Evolutionary conservation across 352 stramenopile genomes (phyloP).

Genomic region (Globisporangium orthogonon): DNA sequence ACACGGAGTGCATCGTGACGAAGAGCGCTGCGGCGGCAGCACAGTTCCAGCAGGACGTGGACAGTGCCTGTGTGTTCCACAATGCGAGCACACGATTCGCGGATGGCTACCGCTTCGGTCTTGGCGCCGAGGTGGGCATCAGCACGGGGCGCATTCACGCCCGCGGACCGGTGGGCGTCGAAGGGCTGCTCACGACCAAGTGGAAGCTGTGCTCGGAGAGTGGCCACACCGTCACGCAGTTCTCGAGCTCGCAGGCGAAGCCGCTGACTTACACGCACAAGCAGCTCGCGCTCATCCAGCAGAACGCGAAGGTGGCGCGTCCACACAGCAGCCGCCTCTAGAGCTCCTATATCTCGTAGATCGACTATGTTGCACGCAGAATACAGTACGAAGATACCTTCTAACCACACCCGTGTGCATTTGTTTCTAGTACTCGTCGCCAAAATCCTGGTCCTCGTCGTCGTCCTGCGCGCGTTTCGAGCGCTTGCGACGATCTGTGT

Average conservation of each 20-base stretch:
- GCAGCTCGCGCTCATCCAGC: conserved; percentile 63
- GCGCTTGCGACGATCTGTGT: conserved; percentile 61
- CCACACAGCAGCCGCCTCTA: conserved; percentile 71
- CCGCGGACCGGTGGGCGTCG: conserved; percentile 93
- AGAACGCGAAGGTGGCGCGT: conserved; percentile 49
- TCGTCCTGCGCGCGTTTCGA: conserved; percentile 44
- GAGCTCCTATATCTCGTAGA: not conserved
- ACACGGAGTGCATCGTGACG: conserved; percentile 97
- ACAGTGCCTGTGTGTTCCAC: conserved; percentile 98
- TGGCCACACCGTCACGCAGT: conserved; percentile 79
- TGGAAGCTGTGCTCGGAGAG: conserved; percentile 91
- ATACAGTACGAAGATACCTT: not conserved
- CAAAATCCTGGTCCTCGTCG: conserved; percentile 24
- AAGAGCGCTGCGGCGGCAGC: conserved; percentile 78
- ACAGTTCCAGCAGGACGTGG: conserved; percentile 79
- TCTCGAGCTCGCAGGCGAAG: conserved; percentile 28
- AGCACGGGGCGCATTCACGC: conserved; percentile 96
- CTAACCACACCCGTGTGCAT: not conserved
- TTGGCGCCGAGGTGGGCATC: conserved; percentile 97
- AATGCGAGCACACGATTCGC: conserved; percentile 95
- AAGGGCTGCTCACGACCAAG: conserved; percentile 97
- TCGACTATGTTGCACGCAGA: not conserved
- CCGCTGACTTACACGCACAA: conserved; percentile 76
- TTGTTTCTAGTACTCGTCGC: conserved; percentile 30
- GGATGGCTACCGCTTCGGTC: conserved; percentile 96